Conservation (phyloP, 2,329 filamentous ascomycete genomes). For the Tolypocladium endophyticum region DNA sequence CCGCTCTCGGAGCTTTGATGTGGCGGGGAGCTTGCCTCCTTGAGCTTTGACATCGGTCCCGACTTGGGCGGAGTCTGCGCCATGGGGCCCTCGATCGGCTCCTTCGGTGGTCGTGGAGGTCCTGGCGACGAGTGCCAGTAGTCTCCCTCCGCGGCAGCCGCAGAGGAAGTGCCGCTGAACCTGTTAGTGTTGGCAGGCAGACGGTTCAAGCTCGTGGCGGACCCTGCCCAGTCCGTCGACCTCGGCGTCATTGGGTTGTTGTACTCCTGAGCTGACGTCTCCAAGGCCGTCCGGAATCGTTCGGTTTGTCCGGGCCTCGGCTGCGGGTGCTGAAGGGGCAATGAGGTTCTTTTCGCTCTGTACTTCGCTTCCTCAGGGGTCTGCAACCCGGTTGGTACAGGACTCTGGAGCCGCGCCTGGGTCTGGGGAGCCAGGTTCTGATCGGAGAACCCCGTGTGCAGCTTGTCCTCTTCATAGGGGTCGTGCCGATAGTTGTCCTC, state of each 20-base stretch:
- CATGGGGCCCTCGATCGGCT: conserved; percentile 38
- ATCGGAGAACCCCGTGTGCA: conserved; percentile 46
- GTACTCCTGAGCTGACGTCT: conserved; percentile 62
- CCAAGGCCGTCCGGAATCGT: conserved; percentile 62
- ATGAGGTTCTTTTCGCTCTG: conserved; percentile 68
- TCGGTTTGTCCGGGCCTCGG: conserved; percentile 64
- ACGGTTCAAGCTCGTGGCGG: conserved; percentile 46
- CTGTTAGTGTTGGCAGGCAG: conserved; percentile 35
- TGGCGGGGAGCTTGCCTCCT: conserved; percentile 45
- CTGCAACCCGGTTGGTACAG: conserved; percentile 41
- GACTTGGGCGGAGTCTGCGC: conserved; percentile 34
- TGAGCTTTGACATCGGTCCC: conserved; percentile 37
- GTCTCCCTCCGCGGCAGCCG: conserved; percentile 23
- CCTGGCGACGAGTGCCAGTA: conserved; percentile 36
- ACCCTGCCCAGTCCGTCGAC: conserved; percentile 53
- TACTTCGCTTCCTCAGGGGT: conserved; percentile 64
- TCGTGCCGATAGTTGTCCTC: conserved; percentile 43
- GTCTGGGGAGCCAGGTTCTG: conserved; percentile 28
- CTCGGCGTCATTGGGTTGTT: conserved; percentile 48
- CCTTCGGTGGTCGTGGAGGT: conserved; percentile 53
- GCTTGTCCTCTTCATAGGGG: conserved; percentile 49
- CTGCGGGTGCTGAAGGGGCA: conserved; percentile 72
- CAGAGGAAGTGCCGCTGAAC: conserved; percentile 34
- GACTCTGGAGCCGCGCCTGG: conserved; percentile 6
- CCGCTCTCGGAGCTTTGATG: conserved; percentile 45